These are phyloP conservation scores for Cylindrotheca closterium DNA, from an alignment of 108 stramenopile genomes.

Conservation along the genomic window DNA sequence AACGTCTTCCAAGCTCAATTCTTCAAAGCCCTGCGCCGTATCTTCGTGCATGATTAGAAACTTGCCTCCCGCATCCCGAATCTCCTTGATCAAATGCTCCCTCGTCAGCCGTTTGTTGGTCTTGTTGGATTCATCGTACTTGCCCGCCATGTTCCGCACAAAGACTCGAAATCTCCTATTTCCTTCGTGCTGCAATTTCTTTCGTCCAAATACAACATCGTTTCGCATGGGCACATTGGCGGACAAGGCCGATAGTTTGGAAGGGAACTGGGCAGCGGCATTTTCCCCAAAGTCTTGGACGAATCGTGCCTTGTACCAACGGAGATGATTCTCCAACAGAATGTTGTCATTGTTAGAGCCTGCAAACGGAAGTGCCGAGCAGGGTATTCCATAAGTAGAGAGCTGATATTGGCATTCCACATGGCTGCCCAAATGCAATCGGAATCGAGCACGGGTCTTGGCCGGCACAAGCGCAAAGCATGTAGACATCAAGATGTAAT, in stretches of 20 bases:
- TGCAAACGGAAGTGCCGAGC: background rate
- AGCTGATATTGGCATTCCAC: slow-evolving; percentile 16
- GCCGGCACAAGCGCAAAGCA: slow-evolving; percentile 1
- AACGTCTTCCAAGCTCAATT: background rate
- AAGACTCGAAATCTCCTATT: background rate
- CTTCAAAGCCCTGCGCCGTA: background rate
- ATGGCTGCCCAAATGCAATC: slow-evolving; percentile 5
- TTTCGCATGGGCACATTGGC: background rate
- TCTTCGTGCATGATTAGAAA: background rate
- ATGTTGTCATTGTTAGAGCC: background rate
- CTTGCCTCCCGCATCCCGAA: background rate
- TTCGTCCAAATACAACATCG: background rate
- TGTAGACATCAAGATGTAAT: background rate
- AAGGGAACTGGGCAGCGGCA: background rate
- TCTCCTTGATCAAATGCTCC: background rate
- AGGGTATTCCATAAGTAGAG: slow-evolving; percentile 14
- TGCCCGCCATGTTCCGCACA: background rate
- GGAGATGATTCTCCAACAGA: background rate
- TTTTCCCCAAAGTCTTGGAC: background rate
- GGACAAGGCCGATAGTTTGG: background rate
- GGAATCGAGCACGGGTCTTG: background rate
- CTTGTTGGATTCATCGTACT: background rate
- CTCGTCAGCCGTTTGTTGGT: background rate
- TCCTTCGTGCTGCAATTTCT: background rate
- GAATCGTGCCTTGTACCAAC: background rate